Evolutionary conservation across 1,284 basidiomycete genomes (phyloP), one percentile per base, ranked within the genome.

Genomic region (Papiliotrema nemorosa): DNA sequence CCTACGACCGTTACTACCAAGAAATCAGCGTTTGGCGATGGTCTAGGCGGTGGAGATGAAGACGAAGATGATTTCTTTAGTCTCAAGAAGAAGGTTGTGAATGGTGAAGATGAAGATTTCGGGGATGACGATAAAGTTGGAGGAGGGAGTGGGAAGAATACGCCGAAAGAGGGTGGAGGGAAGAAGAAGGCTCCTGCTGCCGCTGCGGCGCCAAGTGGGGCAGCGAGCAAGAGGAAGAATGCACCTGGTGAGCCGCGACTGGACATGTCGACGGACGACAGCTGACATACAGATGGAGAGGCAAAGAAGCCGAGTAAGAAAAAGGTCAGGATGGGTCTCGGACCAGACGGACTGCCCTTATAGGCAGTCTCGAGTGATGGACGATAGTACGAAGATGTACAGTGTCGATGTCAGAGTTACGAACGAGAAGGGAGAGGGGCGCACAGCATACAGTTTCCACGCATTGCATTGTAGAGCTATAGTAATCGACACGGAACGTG

Each of bases 11-110:
- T n/a, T 16, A 38, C 41, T 14, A 37, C 41, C n/a, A 50, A 20
- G 18, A 54, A 54, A 33, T 60, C 59, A 3, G 49, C 51, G 13
- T 71, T 72, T 49, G 69, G 68, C 20, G 69, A 70, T 53, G 63
- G 59, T 9, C 53, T 71, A 21, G 63, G 53, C 18, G 33, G 40
- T 6, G 52, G 58, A 20, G 66, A 60, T 24, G 70, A 68, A 10
- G 67, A 67, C 25, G 70, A 68, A 39, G 69, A 73, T 56, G 69
- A 65, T 47, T 73, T 73, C 57, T 72, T 72, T 55, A 60, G 51
- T 44, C 29, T 58, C 41, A 44, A 38, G 12, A 50, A 55, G 47
- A 57, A 62, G 43, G 41, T 49, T 3, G 47, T 50, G 2, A 64
- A 64, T 44, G 53, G 38, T 14, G 64, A 65, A 25, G 63, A 67